A percentile compares a stretch with the other conserved stretches of the same genome.
These are phyloP conservation scores for Helenozyma baotianmanensis DNA, from an alignment of 805 yeast species.

Conservation along the genomic window DNA sequence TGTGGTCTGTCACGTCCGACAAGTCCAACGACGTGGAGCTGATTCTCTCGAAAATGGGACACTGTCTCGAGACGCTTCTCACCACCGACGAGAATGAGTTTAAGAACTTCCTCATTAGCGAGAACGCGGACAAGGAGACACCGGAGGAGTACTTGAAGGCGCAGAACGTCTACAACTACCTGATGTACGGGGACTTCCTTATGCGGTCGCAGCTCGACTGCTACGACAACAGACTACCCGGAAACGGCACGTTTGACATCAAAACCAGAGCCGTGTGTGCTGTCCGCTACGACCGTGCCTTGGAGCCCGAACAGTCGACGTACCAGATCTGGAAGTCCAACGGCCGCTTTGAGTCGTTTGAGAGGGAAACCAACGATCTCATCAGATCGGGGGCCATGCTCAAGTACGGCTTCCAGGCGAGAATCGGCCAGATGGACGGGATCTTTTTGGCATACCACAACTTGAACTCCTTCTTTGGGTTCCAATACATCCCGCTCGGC, in stretches of 20 bases:
- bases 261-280: constrained; percentile 91
- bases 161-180: constrained; percentile 59
- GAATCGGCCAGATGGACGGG: constrained; percentile 97
- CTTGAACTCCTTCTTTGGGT: constrained; percentile 75
- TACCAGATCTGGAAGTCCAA: constrained; percentile 59
- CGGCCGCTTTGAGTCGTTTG: constrained; percentile 77
- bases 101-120: constrained; percentile 25
- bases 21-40: constrained; percentile 62
- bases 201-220: constrained; percentile 93
- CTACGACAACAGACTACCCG: constrained; percentile 69
- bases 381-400: constrained; percentile 66
- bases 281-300: constrained; percentile 70
- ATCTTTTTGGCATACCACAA: constrained; percentile 90
- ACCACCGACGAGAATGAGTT: constrained; percentile 58
- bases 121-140: constrained; percentile 5
- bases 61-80: constrained; percentile 69
- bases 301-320: constrained; percentile 50
- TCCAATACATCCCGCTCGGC: constrained; percentile 74
- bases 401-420: constrained; percentile 85
- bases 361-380: constrained; percentile 73
- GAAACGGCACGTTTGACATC: constrained; percentile 86
- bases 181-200: constrained; percentile 61
- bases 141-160: constrained; percentile 1
- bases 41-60: constrained; percentile 70
- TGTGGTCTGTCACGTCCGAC: constrained; percentile 69